phyloP scores from a whole-genome alignment of 2,329 filamentous ascomycete species.

The Triangularia verruculosa region DNA sequence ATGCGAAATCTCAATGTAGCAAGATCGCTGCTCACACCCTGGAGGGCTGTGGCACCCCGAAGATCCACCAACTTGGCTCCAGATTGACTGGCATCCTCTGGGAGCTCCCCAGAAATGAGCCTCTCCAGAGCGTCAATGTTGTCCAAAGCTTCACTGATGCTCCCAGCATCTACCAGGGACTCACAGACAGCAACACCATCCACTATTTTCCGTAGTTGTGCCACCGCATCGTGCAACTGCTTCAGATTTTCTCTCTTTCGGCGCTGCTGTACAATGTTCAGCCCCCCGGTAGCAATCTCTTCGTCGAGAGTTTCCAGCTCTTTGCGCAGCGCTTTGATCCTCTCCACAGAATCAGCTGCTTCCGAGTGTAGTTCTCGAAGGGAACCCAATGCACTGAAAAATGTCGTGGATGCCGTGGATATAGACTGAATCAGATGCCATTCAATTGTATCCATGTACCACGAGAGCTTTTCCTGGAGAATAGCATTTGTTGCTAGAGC shows the following conservation, averaged over 20 bases:
- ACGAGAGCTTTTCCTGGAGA: conserved; percentile 94
- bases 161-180: conserved; percentile 74
- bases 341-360: conserved; percentile 82
- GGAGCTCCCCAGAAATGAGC: conserved; percentile 69
- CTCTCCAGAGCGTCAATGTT: conserved; percentile 75
- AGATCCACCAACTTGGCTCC: conserved; percentile 60
- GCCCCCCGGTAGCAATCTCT: conserved; percentile 79
- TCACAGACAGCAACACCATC: conserved; percentile 74
- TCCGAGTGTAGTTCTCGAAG: conserved; percentile 88
- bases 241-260: conserved; percentile 79
- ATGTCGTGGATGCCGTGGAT: conserved; percentile 90
- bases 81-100: conserved; percentile 31
- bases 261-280: conserved; percentile 82
- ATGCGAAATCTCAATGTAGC: conserved; percentile 73
- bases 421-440: conserved; percentile 96
- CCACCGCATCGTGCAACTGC: conserved; percentile 76
- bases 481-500: conserved; percentile 95
- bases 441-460: conserved; percentile 99
- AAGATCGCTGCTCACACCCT: conserved; percentile 76
- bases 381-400: conserved; percentile 91
- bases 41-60: conserved; percentile 71
- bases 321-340: conserved; percentile 75
- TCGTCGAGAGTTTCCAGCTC: conserved; percentile 79
- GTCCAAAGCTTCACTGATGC: conserved; percentile 76
- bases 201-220: conserved; percentile 78